Conservation (phyloP, 176 grass and related monocot species). For the Carex parvula region DNA sequence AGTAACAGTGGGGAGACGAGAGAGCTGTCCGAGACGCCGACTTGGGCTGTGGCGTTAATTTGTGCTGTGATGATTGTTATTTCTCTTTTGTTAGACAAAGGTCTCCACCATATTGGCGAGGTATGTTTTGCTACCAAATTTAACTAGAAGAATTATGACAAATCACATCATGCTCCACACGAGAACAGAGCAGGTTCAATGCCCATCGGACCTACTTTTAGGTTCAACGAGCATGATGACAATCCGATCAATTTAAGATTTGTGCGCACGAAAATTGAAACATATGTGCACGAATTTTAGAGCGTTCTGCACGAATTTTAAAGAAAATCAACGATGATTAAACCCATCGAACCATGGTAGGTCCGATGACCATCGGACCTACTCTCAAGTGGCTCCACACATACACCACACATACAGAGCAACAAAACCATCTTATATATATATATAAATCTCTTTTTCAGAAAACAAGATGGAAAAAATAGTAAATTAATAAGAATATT, state of each 20-base stretch:
- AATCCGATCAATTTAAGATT: too few relatives aligned
- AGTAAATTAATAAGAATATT: background rate
- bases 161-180: background rate
- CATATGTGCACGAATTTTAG: too few relatives aligned
- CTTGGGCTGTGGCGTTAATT: slow-evolving; percentile 73
- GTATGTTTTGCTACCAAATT: slow-evolving; percentile 23
- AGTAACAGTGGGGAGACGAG: slow-evolving; percentile 6
- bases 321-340: too few relatives aligned
- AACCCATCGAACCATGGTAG: too few relatives aligned
- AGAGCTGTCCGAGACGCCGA: slow-evolving; percentile 50
- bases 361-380: too few relatives aligned
- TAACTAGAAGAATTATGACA: background rate
- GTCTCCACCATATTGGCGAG: slow-evolving; percentile 54
- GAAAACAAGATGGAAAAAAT: background rate
- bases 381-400: too few relatives aligned
- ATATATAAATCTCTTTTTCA: background rate
- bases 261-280: too few relatives aligned
- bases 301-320: too few relatives aligned
- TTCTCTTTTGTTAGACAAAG: slow-evolving; percentile 67
- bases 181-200: too few relatives aligned
- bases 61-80: slow-evolving; percentile 51
- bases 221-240: too few relatives aligned
- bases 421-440: background rate
- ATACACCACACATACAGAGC: background rate
- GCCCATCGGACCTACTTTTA: too few relatives aligned